Evolutionary conservation across 768 basidiomycete genomes (phyloP).

Genomic region (Tricholoma flavovirens): DNA sequence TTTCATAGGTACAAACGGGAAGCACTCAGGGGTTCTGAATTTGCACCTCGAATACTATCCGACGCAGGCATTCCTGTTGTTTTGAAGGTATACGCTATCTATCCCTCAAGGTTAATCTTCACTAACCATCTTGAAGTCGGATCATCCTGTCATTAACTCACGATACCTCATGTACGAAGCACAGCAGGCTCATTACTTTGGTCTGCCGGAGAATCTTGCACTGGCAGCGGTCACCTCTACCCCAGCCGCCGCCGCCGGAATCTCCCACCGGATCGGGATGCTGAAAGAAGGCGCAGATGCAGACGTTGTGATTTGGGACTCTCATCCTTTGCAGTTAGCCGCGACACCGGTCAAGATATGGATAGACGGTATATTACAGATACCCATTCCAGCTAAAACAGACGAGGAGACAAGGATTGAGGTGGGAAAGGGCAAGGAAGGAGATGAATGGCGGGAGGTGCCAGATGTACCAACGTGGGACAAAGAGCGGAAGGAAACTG

Average conservation of each 20-base stretch:
- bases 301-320: constrained; percentile 74
- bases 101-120: not conserved
- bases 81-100: constrained; percentile 55
- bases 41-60: constrained; percentile 69
- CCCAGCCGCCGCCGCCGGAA: constrained; percentile 61
- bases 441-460: constrained; percentile 36
- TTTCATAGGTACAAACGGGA: constrained; percentile 39
- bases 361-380: constrained; percentile 81
- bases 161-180: constrained; percentile 70
- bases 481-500: constrained; percentile 50
- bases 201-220: constrained; percentile 51
- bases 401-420: constrained; percentile 34
- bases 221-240: constrained; percentile 62
- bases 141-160: constrained; percentile 55
- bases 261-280: constrained; percentile 69
- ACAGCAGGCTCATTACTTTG: constrained; percentile 63
- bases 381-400: constrained; percentile 39
- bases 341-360: constrained; percentile 73
- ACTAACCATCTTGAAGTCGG: constrained; percentile 34
- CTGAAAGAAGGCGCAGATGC: constrained; percentile 53
- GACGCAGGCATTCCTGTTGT: constrained; percentile 68
- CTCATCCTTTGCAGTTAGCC: constrained; percentile 68
- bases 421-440: constrained; percentile 40
- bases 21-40: constrained; percentile 69
- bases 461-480: constrained; percentile 61